A percentile compares a stretch with the other conserved stretches of the same genome.
phyloP scores from a whole-genome alignment of 1,284 basidiomycete genomes.

The Microbotryum lychnidis-dioicae region DNA sequence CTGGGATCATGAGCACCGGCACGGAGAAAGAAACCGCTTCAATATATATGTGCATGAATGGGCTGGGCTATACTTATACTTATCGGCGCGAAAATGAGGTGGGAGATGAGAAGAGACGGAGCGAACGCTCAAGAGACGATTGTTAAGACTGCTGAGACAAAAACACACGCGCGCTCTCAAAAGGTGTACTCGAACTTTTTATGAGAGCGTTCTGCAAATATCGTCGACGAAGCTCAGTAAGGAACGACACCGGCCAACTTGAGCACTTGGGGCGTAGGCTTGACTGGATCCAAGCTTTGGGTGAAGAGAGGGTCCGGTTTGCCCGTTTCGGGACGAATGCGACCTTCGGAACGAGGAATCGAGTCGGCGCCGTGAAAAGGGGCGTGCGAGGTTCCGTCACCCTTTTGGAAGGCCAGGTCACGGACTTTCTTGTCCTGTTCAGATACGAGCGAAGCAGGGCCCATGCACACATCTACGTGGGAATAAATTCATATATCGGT shows the following conservation, averaged over 20 bases:
- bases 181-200: not conserved
- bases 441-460: slow-evolving; percentile 4
- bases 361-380: slow-evolving; percentile 11
- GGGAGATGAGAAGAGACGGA: too few relatives aligned
- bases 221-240: not conserved
- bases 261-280: slow-evolving; percentile 12
- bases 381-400: slow-evolving; percentile 11
- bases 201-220: not conserved
- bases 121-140: too few relatives aligned
- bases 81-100: too few relatives aligned
- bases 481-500: not conserved
- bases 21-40: too few relatives aligned
- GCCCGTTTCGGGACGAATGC: slow-evolving; percentile 9
- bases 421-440: slow-evolving; percentile 10
- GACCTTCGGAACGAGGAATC: not conserved
- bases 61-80: too few relatives aligned
- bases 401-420: slow-evolving; percentile 1
- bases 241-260: slow-evolving; percentile 8
- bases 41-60: too few relatives aligned
- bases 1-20: too few relatives aligned
- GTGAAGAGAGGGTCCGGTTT: slow-evolving; percentile 4
- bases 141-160: too few relatives aligned
- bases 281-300: not conserved
- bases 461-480: slow-evolving; percentile 14
- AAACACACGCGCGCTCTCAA: too few relatives aligned